Percentiles rank a stretch among this genome's conserved stretches.
Conservation (phyloP, 129 eudicot genomes). For the Scalesia atractyloides region DNA sequence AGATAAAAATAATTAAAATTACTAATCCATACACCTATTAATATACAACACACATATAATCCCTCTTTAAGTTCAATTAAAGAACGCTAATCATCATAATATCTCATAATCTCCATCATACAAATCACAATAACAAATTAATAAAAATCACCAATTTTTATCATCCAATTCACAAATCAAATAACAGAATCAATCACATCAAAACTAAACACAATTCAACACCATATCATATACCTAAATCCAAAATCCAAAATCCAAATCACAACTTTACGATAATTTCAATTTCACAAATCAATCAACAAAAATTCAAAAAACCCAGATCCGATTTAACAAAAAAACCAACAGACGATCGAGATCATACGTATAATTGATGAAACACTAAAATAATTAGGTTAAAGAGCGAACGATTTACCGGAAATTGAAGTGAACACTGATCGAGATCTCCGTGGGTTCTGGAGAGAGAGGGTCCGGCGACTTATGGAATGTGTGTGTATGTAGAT, state of each 20-base stretch:
- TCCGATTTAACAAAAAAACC: constrained; percentile 18
- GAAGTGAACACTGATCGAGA: constrained; percentile 30
- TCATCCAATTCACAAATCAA: neutral
- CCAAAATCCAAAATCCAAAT: constrained; percentile 7
- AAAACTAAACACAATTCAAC: constrained; percentile 21
- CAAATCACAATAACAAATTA: neutral
- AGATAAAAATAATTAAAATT: neutral
- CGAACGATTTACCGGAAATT: constrained; percentile 23
- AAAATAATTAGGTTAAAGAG: neutral
- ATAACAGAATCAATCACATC: neutral
- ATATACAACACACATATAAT: neutral
- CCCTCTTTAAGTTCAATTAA: neutral
- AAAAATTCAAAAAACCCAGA: constrained; percentile 34
- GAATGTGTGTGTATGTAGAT: neutral
- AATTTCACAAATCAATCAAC: constrained; percentile 15
- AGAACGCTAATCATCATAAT: neutral
- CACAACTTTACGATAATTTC: neutral
- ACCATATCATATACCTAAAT: neutral
- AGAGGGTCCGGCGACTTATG: constrained; percentile 28
- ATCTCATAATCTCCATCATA: constrained; percentile 12
- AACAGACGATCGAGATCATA: constrained; percentile 30
- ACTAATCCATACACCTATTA: constrained; percentile 9
- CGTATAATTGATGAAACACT: constrained; percentile 18
- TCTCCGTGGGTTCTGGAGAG: constrained; percentile 26
- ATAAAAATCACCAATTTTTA: neutral